phyloP scores from a whole-genome alignment of 208 protist genomes.

The Endotrypanum monterogeii region DNA sequence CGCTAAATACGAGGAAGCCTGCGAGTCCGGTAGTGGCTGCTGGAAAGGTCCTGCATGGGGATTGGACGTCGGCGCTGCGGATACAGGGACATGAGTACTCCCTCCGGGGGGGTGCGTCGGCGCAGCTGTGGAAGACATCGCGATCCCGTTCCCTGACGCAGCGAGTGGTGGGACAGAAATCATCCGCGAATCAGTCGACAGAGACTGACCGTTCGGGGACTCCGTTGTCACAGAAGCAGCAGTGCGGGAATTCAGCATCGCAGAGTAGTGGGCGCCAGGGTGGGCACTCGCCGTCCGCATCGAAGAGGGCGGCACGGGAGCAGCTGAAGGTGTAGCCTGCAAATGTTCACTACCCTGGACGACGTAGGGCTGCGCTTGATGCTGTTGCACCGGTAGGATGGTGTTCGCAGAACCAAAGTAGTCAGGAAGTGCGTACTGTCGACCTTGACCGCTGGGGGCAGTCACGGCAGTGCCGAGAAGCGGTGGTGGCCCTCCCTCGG shows the following conservation, averaged over 20 bases:
- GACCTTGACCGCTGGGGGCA: slow-evolving; percentile 11
- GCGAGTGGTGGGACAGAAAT: slow-evolving; percentile 1
- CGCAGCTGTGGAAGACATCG: neutral
- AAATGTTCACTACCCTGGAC: neutral
- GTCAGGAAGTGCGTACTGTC: slow-evolving; percentile 70
- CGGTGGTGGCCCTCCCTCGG: neutral
- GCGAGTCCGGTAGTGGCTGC: neutral
- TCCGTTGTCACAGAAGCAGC: slow-evolving; percentile 1
- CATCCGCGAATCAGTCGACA: neutral
- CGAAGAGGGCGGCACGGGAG: slow-evolving; percentile 6
- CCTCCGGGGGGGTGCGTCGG: neutral
- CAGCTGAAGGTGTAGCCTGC: neutral
- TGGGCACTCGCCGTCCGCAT: neutral
- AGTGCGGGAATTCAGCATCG: slow-evolving; percentile 2
- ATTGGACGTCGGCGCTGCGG: neutral
- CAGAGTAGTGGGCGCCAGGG: neutral
- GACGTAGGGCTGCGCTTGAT: slow-evolving; percentile 6
- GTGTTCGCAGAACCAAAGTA: slow-evolving; percentile 48
- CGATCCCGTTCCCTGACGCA: neutral
- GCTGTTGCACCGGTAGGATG: neutral
- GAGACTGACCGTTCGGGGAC: slow-evolving; percentile 3
- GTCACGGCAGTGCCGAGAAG: slow-evolving; percentile 2
- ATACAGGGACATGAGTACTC: neutral
- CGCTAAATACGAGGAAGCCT: neutral
- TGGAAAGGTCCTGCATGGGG: neutral